Conservation (phyloP, 495 filamentous ascomycete genomes). For the Talaromyces proteolyticus region DNA sequence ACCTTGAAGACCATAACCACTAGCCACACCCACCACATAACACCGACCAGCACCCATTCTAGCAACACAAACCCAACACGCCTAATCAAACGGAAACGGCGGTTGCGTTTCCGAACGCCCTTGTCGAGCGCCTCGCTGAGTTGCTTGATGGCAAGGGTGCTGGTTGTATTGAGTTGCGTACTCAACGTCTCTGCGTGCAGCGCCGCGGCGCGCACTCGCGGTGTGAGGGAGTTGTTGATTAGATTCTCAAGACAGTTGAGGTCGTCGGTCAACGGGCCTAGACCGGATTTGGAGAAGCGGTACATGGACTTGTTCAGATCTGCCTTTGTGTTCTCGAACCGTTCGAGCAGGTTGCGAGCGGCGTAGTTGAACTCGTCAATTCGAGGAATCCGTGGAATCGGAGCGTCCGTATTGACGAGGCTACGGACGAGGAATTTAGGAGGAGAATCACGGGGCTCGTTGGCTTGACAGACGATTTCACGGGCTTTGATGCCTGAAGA, state of each 20-base stretch:
- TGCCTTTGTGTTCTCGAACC: constrained; percentile 49
- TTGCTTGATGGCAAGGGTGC: constrained; percentile 69
- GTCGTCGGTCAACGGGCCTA: constrained; percentile 35
- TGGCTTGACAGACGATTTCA: constrained; percentile 63
- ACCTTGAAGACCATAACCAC: constrained; percentile 65
- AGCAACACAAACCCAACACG: constrained; percentile 63
- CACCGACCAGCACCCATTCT: constrained; percentile 73
- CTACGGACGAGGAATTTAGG: constrained; percentile 31
- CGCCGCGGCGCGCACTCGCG: constrained; percentile 55
- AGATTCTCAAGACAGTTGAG: constrained; percentile 44
- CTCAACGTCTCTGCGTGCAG: constrained; percentile 74
- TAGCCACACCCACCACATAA: constrained; percentile 83
- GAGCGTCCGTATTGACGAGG: constrained; percentile 15
- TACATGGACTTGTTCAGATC: constrained; percentile 49
- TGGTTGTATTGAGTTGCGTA: constrained; percentile 65
- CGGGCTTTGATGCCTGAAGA: constrained; percentile 81
- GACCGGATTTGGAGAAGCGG: constrained; percentile 39
- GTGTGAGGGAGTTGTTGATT: constrained; percentile 52
- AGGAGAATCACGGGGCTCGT: constrained; percentile 36
- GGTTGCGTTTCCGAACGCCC: constrained; percentile 58
- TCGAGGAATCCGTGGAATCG: constrained; percentile 46
- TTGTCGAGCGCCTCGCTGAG: constrained; percentile 72
- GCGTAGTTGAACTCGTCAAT: constrained; percentile 64
- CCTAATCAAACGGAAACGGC: constrained; percentile 68
- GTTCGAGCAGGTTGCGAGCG: constrained; percentile 51